These are phyloP conservation scores for Emiliania huxleyi DNA, from an alignment of 78 protist species.

Conservation along the genomic window DNA sequence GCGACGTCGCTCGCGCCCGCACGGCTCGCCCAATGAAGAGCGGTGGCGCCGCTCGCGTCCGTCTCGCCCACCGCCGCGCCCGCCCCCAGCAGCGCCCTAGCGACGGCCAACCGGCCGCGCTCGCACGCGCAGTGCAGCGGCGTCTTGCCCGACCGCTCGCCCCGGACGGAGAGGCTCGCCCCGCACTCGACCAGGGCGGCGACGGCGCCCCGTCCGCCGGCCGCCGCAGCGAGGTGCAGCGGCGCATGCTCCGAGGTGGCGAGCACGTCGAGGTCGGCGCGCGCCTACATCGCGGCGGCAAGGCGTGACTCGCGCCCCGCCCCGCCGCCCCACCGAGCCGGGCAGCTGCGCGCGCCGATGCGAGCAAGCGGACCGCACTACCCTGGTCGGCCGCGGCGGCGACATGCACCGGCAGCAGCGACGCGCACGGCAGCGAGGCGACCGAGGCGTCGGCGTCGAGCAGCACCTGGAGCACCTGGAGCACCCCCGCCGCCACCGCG, in stretches of 20 bases:
- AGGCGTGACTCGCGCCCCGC: no score
- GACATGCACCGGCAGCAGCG: not conserved
- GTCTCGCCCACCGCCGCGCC: not conserved
- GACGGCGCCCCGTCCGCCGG: not conserved
- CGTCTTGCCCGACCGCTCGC: not conserved
- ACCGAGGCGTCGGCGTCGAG: not conserved
- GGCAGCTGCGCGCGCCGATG: no score
- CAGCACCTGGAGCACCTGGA: not conserved
- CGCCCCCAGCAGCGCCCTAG: not conserved
- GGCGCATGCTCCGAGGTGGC: not conserved
- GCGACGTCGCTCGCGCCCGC: not conserved
- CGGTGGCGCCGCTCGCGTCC: not conserved
- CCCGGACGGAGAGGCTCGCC: not conserved
- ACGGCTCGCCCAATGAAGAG: not conserved
- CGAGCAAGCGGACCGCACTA: not conserved
- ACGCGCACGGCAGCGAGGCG: not conserved
- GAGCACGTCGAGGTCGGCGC: no score
- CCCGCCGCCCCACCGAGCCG: no score
- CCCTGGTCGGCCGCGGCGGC: not conserved
- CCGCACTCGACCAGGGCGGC: not conserved
- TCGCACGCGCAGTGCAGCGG: conserved; percentile 9
- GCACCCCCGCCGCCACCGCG: not conserved
- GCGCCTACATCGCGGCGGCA: not conserved
- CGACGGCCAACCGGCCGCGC: not conserved
- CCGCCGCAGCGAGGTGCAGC: not conserved